Conservation (phyloP, 75 land plant species). For the Gnetum montanum region DNA sequence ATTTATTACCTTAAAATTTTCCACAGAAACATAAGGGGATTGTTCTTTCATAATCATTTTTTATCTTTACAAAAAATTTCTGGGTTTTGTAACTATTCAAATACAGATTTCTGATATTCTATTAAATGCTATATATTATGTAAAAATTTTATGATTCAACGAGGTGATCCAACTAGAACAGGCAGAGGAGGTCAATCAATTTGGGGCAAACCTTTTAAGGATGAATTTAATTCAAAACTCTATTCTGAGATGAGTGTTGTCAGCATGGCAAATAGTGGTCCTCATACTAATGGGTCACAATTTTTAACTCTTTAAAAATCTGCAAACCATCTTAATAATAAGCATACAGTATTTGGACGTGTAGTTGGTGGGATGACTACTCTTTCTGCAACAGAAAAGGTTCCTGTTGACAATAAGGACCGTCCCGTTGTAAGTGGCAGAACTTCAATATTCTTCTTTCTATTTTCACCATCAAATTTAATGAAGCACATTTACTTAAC, state of each 20-base stretch:
- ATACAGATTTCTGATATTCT: neutral
- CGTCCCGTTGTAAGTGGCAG: constrained; percentile 51
- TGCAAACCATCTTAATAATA: constrained; percentile 85
- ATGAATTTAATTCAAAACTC: constrained; percentile 83
- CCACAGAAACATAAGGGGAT: too few relatives aligned
- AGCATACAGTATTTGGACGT: constrained; percentile 91
- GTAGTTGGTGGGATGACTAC: constrained; percentile 89
- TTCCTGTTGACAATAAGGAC: constrained; percentile 91
- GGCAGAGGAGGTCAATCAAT: constrained; percentile 94
- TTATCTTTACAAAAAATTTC: too few relatives aligned
- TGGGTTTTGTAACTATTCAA: too few relatives aligned
- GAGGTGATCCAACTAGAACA: constrained; percentile 98
- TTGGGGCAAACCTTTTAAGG: constrained; percentile 97
- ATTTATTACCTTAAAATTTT: too few relatives aligned
- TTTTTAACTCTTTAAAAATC: constrained; percentile 94
- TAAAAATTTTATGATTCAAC: constrained; percentile 98
- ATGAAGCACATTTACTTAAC: too few relatives aligned
- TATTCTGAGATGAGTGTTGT: constrained; percentile 88
- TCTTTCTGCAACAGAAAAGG: constrained; percentile 86
- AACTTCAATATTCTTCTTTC: neutral
- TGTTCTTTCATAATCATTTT: too few relatives aligned
- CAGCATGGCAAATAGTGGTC: constrained; percentile 99
- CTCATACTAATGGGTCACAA: constrained; percentile 93
- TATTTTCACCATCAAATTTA: too few relatives aligned
- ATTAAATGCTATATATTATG: too few relatives aligned